phyloP scores from a whole-genome alignment of 257 asterid species.

The Leonotis leonurus region DNA sequence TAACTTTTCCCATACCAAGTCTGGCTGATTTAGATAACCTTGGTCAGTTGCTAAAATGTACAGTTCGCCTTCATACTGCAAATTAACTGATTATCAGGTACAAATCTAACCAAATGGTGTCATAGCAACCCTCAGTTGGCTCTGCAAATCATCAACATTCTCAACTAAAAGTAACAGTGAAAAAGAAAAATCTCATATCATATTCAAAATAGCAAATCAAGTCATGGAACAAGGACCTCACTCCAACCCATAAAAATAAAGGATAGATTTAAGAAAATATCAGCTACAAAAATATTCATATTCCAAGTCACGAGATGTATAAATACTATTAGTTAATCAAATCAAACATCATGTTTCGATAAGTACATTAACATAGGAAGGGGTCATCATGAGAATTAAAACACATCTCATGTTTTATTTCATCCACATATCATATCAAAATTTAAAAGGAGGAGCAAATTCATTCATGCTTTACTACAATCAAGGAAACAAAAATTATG shows the following conservation, averaged over 20 bases:
- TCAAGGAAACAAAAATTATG: background rate
- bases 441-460: background rate
- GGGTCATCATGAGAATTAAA: background rate
- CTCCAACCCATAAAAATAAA: background rate
- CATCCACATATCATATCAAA: background rate
- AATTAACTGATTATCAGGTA: slow-evolving; percentile 23
- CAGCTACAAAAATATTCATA: background rate
- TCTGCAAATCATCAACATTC: background rate
- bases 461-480: slow-evolving; percentile 4
- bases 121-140: slow-evolving; percentile 5
- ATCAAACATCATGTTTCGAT: background rate
- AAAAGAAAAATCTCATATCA: background rate
- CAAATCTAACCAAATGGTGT: slow-evolving; percentile 15
- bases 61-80: slow-evolving; percentile 87
- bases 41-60: slow-evolving; percentile 92
- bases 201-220: background rate
- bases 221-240: background rate
- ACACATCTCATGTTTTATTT: background rate
- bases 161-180: background rate
- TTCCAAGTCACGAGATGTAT: background rate
- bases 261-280: no score
- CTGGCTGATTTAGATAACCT: slow-evolving; percentile 83
- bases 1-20: slow-evolving; percentile 93
- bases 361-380: background rate
- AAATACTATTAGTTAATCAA: background rate